Conservation (phyloP, 2,329 filamentous ascomycete species). For the Aspergillus ochraceus region DNA sequence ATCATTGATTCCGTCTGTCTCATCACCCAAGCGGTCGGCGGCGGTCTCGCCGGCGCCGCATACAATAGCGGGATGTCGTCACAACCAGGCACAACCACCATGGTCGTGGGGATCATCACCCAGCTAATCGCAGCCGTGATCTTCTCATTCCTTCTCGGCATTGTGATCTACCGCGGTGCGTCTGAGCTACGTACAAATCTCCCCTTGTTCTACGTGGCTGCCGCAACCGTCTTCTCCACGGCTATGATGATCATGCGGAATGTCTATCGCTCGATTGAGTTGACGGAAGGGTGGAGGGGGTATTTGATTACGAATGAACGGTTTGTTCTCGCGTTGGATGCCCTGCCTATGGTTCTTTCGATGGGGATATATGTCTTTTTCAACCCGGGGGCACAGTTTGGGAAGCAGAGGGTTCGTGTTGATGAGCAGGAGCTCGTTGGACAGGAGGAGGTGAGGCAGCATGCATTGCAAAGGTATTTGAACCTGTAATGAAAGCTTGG, state of each 20-base stretch:
- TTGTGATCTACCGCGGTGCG: not conserved
- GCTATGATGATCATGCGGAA: conserved; percentile 40
- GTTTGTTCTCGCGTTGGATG: conserved; percentile 15
- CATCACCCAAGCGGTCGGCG: conserved; percentile 52
- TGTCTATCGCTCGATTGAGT: conserved; percentile 46
- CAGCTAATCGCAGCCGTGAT: conserved; percentile 50
- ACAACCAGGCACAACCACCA: conserved; percentile 38
- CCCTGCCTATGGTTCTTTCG: conserved; percentile 8
- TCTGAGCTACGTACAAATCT: conserved; percentile 37
- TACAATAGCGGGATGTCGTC: conserved; percentile 16
- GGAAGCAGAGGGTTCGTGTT: too few species aligned
- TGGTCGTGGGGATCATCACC: conserved; percentile 52
- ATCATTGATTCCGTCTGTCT: conserved; percentile 45
- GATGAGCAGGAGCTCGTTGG: too few species aligned
- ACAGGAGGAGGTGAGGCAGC: too few species aligned
- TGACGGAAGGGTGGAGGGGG: conserved; percentile 46
- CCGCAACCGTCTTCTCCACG: conserved; percentile 24
- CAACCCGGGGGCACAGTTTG: not conserved
- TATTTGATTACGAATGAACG: conserved; percentile 38
- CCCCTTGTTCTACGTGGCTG: conserved; percentile 33
- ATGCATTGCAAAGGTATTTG: too few species aligned
- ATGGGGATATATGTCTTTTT: not conserved
- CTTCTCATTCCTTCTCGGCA: not conserved
- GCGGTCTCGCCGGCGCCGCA: conserved; percentile 41
- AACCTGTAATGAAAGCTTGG: too few species aligned